Percentiles rank a stretch among this genome's conserved stretches.
Conservation (phyloP, 257 asterid species). For the Nicotiana tomentosiformis region DNA sequence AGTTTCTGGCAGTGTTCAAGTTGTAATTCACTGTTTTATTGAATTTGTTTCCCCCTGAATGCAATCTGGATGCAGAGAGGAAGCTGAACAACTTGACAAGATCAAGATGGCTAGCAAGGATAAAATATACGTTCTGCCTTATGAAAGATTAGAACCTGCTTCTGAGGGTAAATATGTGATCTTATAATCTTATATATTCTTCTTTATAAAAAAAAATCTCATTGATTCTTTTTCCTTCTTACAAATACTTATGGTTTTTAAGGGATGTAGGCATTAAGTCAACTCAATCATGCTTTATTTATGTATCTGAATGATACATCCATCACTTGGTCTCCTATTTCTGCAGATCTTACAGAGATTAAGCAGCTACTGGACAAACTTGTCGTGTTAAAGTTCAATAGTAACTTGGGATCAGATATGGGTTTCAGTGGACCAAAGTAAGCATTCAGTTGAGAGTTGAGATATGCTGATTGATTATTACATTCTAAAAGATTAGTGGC, state of each 20-base stretch:
- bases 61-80: conserved; percentile 46
- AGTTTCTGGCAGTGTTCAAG: background rate
- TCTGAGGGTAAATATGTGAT: conserved; percentile 53
- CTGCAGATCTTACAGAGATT: conserved; percentile 48
- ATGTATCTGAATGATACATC: background rate
- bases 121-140: conserved; percentile 47
- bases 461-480: background rate
- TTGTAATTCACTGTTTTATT: background rate
- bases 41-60: conserved; percentile 3
- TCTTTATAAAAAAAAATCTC: background rate
- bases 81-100: conserved; percentile 28
- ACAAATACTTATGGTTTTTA: background rate
- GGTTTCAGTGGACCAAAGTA: conserved; percentile 78
- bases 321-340: conserved; percentile 13
- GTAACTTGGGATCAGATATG: conserved; percentile 45
- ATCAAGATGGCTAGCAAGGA: conserved; percentile 29
- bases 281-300: background rate
- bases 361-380: conserved; percentile 75
- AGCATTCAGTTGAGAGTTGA: conserved; percentile 27
- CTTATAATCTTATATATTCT: background rate
- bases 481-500: background rate
- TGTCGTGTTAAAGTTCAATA: conserved; percentile 65
- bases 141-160: conserved; percentile 50
- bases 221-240: background rate
- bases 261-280: conserved; percentile 7